Percentiles rank a stretch among this genome's conserved stretches.
phyloP scores from a whole-genome alignment of 352 stramenopile species.

The Peronospora farinosa region DNA sequence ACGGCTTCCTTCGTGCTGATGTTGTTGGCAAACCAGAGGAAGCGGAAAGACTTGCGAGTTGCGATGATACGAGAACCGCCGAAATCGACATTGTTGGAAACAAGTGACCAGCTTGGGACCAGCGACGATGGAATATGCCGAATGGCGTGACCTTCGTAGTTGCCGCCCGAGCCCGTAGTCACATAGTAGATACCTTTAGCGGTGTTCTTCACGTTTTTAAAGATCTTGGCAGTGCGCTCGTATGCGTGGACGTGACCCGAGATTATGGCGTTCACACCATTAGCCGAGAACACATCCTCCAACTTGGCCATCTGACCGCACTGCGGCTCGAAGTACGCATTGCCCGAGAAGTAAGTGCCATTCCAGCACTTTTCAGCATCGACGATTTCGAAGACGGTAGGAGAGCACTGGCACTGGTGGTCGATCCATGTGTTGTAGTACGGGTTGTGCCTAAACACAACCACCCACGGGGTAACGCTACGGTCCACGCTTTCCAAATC shows the following conservation, averaged over 20 bases:
- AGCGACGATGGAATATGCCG: slow-evolving; percentile 24
- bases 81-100: slow-evolving; percentile 38
- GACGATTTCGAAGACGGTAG: slow-evolving; percentile 36
- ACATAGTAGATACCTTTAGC: slow-evolving; percentile 42
- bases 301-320: slow-evolving; percentile 41
- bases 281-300: slow-evolving; percentile 38
- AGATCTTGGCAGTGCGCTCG: slow-evolving; percentile 43
- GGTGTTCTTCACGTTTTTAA: slow-evolving; percentile 41
- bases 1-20: slow-evolving; percentile 28
- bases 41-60: slow-evolving; percentile 39
- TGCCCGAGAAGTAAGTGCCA: slow-evolving; percentile 35
- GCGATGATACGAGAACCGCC: slow-evolving; percentile 41
- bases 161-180: slow-evolving; percentile 40
- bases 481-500: slow-evolving; percentile 63
- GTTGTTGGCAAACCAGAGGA: slow-evolving; percentile 46
- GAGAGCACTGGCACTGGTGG: slow-evolving; percentile 48
- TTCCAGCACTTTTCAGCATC: slow-evolving; percentile 41
- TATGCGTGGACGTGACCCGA: slow-evolving; percentile 49
- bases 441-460: slow-evolving; percentile 71
- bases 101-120: slow-evolving; percentile 38
- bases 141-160: slow-evolving; percentile 44
- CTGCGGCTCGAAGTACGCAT: slow-evolving; percentile 32
- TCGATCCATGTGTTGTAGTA: slow-evolving; percentile 60
- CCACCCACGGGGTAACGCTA: slow-evolving; percentile 66
- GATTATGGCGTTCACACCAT: slow-evolving; percentile 40